Conservation (phyloP, 2,329 filamentous ascomycete genomes). For the Aspergillus eucalypticola region DNA sequence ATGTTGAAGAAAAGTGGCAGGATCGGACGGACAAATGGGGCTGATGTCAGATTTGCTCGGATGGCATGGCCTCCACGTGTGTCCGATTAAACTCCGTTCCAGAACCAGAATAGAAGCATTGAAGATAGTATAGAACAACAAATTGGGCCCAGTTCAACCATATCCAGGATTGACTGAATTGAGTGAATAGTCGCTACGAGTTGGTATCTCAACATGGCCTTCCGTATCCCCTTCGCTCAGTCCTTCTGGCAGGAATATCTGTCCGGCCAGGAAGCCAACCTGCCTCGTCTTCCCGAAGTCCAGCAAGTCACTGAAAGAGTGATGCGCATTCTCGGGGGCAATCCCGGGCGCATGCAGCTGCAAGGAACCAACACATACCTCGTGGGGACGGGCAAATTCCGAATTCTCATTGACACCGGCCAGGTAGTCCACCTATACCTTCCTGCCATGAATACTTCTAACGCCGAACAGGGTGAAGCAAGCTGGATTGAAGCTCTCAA, state of each 20-base stretch:
- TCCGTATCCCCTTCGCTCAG: constrained; percentile 12
- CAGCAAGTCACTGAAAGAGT: constrained; percentile 42
- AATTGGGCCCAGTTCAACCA: no score
- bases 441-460: not conserved
- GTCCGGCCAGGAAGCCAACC: constrained; percentile 12
- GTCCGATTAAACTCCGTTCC: constrained; percentile 10
- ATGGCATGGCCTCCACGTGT: constrained; percentile 2
- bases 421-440: not conserved
- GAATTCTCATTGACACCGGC: constrained; percentile 36
- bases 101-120: not conserved
- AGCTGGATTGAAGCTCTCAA: no score
- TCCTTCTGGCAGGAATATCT: constrained; percentile 18
- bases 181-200: no score
- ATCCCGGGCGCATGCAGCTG: constrained; percentile 43
- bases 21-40: no score
- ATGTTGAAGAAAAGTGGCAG: no score
- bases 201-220: constrained; percentile 1
- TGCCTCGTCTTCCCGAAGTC: constrained; percentile 41
- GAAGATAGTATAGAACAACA: no score
- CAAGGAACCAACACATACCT: constrained; percentile 45
- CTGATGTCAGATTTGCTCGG: no score
- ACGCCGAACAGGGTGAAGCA: no score
- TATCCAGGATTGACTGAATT: no score
- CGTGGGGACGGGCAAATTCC: constrained; percentile 33
- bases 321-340: constrained; percentile 45